A percentile compares a stretch with the other conserved stretches of the same genome.
phyloP scores from a whole-genome alignment of 768 basidiomycete genomes.

The Pleurotus giganteus region DNA sequence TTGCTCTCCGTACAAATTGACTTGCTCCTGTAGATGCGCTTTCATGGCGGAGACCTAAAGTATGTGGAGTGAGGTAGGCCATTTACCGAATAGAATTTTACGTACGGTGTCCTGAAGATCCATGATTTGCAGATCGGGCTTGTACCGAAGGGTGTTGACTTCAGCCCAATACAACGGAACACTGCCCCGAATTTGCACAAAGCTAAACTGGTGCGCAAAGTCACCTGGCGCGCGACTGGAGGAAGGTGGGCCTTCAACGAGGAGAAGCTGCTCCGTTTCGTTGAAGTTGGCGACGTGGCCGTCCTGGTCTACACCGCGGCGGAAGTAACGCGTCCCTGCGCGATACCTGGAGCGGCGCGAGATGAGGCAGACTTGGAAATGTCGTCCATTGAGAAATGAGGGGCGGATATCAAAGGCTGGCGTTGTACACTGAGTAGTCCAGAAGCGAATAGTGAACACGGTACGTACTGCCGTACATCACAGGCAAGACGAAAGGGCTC shows the following conservation, averaged over 20 bases:
- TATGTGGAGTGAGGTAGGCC: neutral
- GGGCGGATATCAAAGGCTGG: conserved; percentile 86
- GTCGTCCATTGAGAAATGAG: conserved; percentile 70
- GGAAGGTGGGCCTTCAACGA: conserved; percentile 60
- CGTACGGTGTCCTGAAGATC: conserved; percentile 82
- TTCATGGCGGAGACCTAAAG: conserved; percentile 66
- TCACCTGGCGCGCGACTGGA: conserved; percentile 40
- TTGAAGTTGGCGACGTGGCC: conserved; percentile 97
- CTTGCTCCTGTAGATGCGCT: conserved; percentile 72
- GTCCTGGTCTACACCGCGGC: conserved; percentile 84
- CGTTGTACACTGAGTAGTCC: conserved; percentile 10
- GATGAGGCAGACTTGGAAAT: conserved; percentile 82
- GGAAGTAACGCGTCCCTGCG: conserved; percentile 96
- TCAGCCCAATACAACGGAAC: conserved; percentile 97
- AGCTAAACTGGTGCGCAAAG: conserved; percentile 68
- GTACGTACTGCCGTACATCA: conserved; percentile 90
- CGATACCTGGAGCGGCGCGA: conserved; percentile 92
- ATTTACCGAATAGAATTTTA: conserved; percentile 4
- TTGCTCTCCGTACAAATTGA: conserved; percentile 72
- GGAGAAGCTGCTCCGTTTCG: conserved; percentile 93
- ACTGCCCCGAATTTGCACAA: conserved; percentile 92
- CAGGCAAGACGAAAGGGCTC: conserved; percentile 84
- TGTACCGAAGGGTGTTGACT: conserved; percentile 91
- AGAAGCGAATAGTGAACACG: conserved; percentile 1
- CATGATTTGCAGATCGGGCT: conserved; percentile 96